Conservation (phyloP, 2,329 filamentous ascomycete species). For the Proliferodiscus dingleyae region DNA sequence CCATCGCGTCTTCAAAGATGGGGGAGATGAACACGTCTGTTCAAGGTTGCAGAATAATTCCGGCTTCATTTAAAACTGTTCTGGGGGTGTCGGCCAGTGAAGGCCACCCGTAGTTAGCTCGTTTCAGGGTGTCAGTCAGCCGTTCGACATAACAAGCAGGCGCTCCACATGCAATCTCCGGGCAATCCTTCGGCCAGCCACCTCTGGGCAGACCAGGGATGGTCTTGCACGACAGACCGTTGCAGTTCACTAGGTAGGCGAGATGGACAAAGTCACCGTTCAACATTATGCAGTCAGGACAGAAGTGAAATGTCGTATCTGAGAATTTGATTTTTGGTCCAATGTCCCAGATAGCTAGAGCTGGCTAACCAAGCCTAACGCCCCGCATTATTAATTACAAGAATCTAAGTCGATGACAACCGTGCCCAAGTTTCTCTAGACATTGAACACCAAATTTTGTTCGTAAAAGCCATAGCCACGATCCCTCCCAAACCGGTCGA, state of each 20-base stretch:
- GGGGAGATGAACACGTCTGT: not conserved
- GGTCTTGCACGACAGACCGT: too few species aligned
- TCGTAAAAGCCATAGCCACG: constrained; percentile 30
- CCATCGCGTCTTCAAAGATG: not conserved
- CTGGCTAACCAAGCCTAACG: not conserved
- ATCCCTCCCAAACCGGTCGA: constrained; percentile 18
- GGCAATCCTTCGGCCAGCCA: not conserved
- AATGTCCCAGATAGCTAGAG: not conserved
- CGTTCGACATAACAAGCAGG: not conserved
- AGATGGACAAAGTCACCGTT: not conserved
- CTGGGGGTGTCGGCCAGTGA: too few species aligned
- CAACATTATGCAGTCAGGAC: not conserved
- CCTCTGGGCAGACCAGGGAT: not conserved
- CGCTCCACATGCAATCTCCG: not conserved
- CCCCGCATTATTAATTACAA: constrained; percentile 10
- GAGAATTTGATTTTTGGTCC: constrained; percentile 1
- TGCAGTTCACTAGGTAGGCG: too few species aligned
- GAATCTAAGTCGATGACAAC: constrained; percentile 6
- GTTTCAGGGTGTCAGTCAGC: not conserved
- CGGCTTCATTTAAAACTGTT: not conserved
- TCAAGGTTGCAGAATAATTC: not conserved
- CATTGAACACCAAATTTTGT: constrained; percentile 7
- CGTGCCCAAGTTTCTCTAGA: constrained; percentile 1
- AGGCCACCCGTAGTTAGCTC: not conserved
- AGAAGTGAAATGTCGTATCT: constrained; percentile 1